These are phyloP conservation scores for Venturia carpophila DNA, from an alignment of 2,329 filamentous ascomycete genomes.

Conservation along the genomic window DNA sequence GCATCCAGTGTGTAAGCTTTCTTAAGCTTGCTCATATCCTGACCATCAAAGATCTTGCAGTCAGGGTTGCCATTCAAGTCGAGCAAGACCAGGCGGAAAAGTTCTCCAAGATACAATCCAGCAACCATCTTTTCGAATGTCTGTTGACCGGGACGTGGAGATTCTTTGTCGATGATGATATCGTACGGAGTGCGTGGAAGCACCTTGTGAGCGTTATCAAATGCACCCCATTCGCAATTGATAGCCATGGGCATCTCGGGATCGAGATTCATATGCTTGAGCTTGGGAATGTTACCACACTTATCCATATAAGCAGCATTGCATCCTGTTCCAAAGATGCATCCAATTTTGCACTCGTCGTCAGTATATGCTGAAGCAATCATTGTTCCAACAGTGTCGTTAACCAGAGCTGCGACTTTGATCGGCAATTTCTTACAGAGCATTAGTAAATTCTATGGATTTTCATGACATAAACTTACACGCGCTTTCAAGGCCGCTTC, in stretches of 20 bases:
- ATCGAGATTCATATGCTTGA: slow-evolving; percentile 82
- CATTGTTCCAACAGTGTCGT: slow-evolving; percentile 94
- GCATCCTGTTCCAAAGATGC: slow-evolving; percentile 97
- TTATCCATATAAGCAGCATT: slow-evolving; percentile 98
- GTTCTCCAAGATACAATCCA: slow-evolving; percentile 86
- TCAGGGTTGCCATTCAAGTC: slow-evolving; percentile 64
- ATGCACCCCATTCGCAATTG: slow-evolving; percentile 97
- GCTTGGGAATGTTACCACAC: slow-evolving; percentile 83
- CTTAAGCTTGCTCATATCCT: slow-evolving; percentile 71
- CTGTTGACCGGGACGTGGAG: slow-evolving; percentile 87
- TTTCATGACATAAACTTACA: slow-evolving; percentile 36
- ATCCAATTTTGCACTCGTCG: slow-evolving; percentile 82
- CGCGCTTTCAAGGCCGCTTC: slow-evolving; percentile 67
- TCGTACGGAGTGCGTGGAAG: slow-evolving; percentile 85
- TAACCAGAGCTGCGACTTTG: slow-evolving; percentile 87
- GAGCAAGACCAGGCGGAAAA: slow-evolving; percentile 80
- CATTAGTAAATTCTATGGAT: slow-evolving; percentile 21
- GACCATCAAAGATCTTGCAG: slow-evolving; percentile 68
- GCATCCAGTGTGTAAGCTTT: slow-evolving; percentile 87
- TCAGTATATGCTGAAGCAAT: slow-evolving; percentile 98
- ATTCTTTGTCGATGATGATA: slow-evolving; percentile 79
- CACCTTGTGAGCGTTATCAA: slow-evolving; percentile 88
- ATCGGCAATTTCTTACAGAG: slow-evolving; percentile 67
- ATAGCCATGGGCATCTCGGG: slow-evolving; percentile 83
- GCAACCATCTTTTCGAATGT: slow-evolving; percentile 98